Evolutionary conservation across 345 rosid species (phyloP).

Genomic region (Dimocarpus longan): DNA sequence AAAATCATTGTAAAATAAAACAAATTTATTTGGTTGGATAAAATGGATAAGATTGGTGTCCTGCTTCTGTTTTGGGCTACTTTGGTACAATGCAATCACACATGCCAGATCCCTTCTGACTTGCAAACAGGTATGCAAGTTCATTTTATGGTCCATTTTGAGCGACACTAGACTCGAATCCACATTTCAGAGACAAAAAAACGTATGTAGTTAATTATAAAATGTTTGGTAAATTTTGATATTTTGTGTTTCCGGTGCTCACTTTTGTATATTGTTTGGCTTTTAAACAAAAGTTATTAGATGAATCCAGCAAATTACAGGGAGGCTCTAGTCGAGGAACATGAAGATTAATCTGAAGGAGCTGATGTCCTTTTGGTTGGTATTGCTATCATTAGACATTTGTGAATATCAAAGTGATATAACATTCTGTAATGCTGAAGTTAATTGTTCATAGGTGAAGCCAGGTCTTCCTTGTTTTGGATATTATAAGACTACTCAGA

Average conservation of each 20-base stretch:
- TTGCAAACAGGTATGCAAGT: conserved; percentile 75
- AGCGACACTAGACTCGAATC: conserved; percentile 89
- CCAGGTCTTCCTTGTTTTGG: conserved; percentile 96
- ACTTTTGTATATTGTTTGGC: conserved; percentile 22
- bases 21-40: no score
- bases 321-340: conserved; percentile 84
- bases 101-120: conserved; percentile 5
- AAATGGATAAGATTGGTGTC: no score
- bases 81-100: background rate
- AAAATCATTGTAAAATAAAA: no score
- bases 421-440: conserved; percentile 18
- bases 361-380: conserved; percentile 93
- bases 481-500: conserved; percentile 83
- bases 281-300: conserved; percentile 67
- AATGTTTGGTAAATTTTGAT: background rate
- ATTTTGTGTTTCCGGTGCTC: conserved; percentile 1
- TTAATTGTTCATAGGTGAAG: conserved; percentile 60
- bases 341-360: conserved; percentile 90
- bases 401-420: background rate
- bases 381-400: conserved; percentile 16
- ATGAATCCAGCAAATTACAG: conserved; percentile 95
- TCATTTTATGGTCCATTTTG: conserved; percentile 95
- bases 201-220: conserved; percentile 49
- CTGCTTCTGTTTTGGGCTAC: no score
- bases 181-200: conserved; percentile 92